Conservation (phyloP, 441 rosid genomes). For the Macaranga tanarius region DNA sequence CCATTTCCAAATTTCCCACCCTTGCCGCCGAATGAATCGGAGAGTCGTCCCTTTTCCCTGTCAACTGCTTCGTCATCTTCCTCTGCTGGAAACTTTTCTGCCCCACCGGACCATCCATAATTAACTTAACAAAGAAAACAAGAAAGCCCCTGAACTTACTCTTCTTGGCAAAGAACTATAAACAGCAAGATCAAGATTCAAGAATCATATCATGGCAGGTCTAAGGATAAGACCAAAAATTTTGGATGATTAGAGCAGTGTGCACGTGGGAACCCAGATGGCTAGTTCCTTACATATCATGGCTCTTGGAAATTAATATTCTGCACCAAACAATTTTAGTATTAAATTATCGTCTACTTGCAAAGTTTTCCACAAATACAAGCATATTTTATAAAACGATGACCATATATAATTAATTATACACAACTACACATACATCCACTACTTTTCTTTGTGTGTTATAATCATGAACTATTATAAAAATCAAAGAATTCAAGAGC, state of each 20-base stretch:
- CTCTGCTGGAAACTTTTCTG: constrained; percentile 35
- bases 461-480: neutral
- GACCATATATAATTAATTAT: too few species aligned
- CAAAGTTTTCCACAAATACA: neutral
- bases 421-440: neutral
- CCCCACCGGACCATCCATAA: constrained; percentile 31
- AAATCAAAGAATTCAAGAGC: neutral
- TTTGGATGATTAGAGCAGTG: constrained; percentile 9
- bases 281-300: constrained; percentile 19
- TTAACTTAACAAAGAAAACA: neutral
- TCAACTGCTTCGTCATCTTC: constrained; percentile 69
- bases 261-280: constrained; percentile 25
- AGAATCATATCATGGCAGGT: neutral
- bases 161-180: neutral
- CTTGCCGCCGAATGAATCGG: constrained; percentile 65
- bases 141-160: neutral
- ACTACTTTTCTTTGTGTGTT: neutral
- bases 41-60: constrained; percentile 70
- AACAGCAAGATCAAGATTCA: constrained; percentile 5
- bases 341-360: constrained; percentile 13
- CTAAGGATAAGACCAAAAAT: neutral
- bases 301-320: constrained; percentile 19
- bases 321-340: constrained; percentile 16
- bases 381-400: too few species aligned
- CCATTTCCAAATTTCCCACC: constrained; percentile 47